phyloP scores from a whole-genome alignment of 2,329 filamentous ascomycete genomes.

The Ophiostoma novo-ulmi region DNA sequence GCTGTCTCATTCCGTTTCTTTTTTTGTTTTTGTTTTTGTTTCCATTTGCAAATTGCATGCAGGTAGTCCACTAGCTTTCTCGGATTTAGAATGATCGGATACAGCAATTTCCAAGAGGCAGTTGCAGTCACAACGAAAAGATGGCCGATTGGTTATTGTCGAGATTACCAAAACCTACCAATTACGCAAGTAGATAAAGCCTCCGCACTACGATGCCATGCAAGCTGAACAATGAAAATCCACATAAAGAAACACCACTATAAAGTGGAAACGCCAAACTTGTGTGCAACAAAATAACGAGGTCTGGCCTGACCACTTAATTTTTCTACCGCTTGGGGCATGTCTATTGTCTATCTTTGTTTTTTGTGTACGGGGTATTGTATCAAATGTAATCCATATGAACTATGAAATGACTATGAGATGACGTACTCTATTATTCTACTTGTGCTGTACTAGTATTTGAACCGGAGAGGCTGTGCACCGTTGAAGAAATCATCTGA shows the following conservation, averaged over 20 bases:
- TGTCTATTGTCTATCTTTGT: too few species aligned
- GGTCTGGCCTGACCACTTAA: background rate
- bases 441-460: background rate
- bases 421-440: background rate
- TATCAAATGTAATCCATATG: too few species aligned
- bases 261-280: background rate
- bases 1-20: background rate
- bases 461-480: conserved; percentile 1
- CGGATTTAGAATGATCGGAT: too few species aligned
- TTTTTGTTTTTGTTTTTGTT: background rate
- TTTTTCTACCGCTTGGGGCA: background rate
- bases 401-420: too few species aligned
- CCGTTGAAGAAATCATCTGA: background rate
- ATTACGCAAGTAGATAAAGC: background rate
- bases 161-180: too few species aligned
- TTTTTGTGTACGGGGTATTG: too few species aligned
- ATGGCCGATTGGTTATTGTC: too few species aligned
- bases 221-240: background rate
- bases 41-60: too few species aligned
- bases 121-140: too few species aligned
- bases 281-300: background rate
- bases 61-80: too few species aligned
- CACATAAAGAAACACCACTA: background rate
- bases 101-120: too few species aligned
- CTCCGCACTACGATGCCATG: background rate